Base-by-base conservation (phyloP, 345 rosid species). In the Theobroma cacao region DNA sequence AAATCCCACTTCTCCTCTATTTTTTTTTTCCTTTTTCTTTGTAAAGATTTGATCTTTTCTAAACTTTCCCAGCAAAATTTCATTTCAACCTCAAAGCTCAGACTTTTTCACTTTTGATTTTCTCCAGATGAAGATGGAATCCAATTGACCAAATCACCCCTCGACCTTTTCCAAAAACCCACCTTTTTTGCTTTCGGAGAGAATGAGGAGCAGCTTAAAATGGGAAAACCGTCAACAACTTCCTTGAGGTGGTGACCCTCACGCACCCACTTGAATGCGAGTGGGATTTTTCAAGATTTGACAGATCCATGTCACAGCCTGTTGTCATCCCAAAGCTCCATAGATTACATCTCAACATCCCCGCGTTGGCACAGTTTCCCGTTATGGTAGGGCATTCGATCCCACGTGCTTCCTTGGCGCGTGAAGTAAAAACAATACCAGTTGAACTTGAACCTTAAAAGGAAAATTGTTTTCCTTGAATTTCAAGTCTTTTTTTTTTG, bases 71-170 rank as follows among this genome's bases (percentile, higher is more conserved):
- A 15, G 31, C 75, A 47, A 53, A 40, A 78, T 53, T 76, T 76
- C 77, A 17, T 81, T 73, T 74, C 79, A 75, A 71, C 82, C 82
- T 82, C 83, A 30, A 75, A 82, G 59, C 67, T 75, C 71, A 50
- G 63, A 59, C 14, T 55, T 79, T n/a, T 41, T 3, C 52, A 2
- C 56, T 45, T 20, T 47, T 36, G 73, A 43, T n/a, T 73, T 52
- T 50, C 61, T 78, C 60, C 80, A 13, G 80, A 78, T 75, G 67
- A 80, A 75, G 70, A 74, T 72, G 26, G 52, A 50, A 14, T 1
- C 13, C 2, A 30, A 68, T 36, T 71, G 55, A 71, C 85, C 56
- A 59, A 76, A 79, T 47, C 20, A 75, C 36, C 77, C 83, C 31
- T 58, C 2, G 3, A 31, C 0, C 20, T 11, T 24, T n/a, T 41